Evolutionary conservation across 352 stramenopile species (phyloP).

Genomic region (Discostella stelligera): DNA sequence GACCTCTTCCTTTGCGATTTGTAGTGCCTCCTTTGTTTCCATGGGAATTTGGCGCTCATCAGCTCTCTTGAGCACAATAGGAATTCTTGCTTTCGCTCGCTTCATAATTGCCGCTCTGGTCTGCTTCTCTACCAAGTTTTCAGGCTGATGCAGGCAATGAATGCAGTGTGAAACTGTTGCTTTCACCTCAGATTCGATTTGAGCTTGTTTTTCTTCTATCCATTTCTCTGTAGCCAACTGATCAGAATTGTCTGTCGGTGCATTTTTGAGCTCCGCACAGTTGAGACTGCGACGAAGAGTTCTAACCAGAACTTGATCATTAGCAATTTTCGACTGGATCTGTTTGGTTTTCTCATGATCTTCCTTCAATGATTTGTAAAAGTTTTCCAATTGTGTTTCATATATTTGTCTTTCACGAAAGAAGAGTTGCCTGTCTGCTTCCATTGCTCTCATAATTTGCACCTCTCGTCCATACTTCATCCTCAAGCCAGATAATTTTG

Average conservation of each 20-base stretch:
- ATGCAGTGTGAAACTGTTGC: conserved; percentile 20
- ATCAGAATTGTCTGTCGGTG: conserved; percentile 33
- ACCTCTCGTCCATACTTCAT: conserved; percentile 31
- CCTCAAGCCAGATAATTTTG: conserved; percentile 11
- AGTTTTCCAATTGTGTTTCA: conserved; percentile 39
- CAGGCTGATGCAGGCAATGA: conserved; percentile 34
- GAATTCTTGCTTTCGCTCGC: conserved; percentile 30
- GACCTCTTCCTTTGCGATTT: conserved; percentile 42
- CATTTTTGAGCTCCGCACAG: conserved; percentile 45
- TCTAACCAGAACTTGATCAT: conserved; percentile 39
- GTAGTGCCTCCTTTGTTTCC: conserved; percentile 37
- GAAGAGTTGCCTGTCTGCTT: conserved; percentile 29
- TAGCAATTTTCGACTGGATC: conserved; percentile 21
- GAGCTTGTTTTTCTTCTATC: conserved; percentile 30
- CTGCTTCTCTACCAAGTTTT: conserved; percentile 48
- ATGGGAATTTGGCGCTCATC: conserved; percentile 41
- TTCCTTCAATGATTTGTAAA: conserved; percentile 43
- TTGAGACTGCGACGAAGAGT: conserved; percentile 40
- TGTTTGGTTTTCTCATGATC: conserved; percentile 27
- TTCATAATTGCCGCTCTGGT: conserved; percentile 27
- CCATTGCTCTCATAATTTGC: conserved; percentile 37
- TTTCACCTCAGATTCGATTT: conserved; percentile 36
- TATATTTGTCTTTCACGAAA: conserved; percentile 47
- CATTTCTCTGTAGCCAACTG: conserved; percentile 29
- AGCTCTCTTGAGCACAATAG: conserved; percentile 31